These are phyloP conservation scores for Leccinum subgranulosum DNA, from an alignment of 768 basidiomycete genomes.

Conservation along the genomic window DNA sequence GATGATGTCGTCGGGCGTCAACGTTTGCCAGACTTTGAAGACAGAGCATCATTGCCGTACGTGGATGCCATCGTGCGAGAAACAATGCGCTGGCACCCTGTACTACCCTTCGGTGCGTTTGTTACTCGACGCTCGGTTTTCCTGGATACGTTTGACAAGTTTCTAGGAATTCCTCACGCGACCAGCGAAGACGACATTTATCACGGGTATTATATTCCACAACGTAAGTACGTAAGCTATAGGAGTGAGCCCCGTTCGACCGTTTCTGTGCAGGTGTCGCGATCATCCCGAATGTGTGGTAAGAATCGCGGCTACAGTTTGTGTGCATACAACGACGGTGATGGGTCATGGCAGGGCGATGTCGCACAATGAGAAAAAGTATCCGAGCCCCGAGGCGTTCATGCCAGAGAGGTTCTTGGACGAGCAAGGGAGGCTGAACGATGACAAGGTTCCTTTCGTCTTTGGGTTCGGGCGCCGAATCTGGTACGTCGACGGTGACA, in stretches of 20 bases:
- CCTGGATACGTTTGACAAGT: not conserved
- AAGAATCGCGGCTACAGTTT: not conserved
- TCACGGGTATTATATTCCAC: not conserved
- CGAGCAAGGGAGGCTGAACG: not conserved
- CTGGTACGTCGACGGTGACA: slow-evolving; percentile 7
- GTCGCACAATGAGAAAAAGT: not conserved
- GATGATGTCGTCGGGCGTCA: not conserved
- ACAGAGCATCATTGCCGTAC: not conserved
- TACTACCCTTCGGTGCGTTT: not conserved
- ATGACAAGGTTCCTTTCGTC: not conserved
- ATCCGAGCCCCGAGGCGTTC: not conserved
- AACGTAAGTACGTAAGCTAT: not conserved
- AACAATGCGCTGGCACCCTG: not conserved
- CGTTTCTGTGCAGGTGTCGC: not conserved
- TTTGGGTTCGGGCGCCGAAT: slow-evolving; percentile 21
- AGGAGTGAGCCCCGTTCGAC: not conserved
- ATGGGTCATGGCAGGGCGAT: not conserved
- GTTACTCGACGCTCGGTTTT: not conserved
- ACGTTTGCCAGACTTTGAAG: not conserved
- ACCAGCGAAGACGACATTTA: not conserved
- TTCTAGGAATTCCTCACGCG: not conserved
- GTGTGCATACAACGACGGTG: not conserved
- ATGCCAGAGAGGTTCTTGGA: not conserved
- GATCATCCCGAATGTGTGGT: not conserved
- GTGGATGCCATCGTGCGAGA: not conserved